These are phyloP conservation scores for Cyclanthera cordifolia DNA, from an alignment of 306 rosid species.

Conservation along the genomic window DNA sequence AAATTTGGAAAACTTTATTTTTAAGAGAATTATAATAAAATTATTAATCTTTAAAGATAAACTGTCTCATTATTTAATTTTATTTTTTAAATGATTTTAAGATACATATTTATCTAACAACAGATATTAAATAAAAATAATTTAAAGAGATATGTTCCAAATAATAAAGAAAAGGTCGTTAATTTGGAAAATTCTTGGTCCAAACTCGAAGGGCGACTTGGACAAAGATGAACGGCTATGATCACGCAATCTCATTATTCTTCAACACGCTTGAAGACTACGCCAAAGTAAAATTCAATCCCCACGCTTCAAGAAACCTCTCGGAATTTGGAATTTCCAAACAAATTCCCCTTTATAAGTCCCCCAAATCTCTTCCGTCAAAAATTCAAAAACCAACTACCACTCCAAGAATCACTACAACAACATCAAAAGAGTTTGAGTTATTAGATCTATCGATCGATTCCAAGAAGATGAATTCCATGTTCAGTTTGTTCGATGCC, in stretches of 20 bases:
- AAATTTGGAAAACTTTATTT: too few relatives aligned
- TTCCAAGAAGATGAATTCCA: constrained; percentile 2
- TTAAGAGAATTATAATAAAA: too few relatives aligned
- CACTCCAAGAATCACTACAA: background rate
- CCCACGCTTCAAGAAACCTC: background rate
- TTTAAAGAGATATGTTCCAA: background rate
- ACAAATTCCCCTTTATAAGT: background rate
- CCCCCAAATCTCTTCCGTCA: background rate
- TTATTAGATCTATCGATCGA: background rate
- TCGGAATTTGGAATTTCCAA: background rate
- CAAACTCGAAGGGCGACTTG: background rate
- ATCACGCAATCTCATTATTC: background rate
- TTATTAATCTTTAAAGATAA: too few relatives aligned
- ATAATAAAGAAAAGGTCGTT: background rate
- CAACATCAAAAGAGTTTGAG: background rate
- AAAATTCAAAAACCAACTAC: background rate
- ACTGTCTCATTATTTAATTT: too few relatives aligned
- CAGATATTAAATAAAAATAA: background rate
- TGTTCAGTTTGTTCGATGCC: constrained; percentile 36
- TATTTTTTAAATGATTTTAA: too few relatives aligned
- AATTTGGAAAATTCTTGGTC: background rate
- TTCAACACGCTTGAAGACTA: background rate
- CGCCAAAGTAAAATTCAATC: background rate
- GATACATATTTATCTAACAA: too few relatives aligned
- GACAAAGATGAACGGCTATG: background rate